phyloP scores from a whole-genome alignment of 1,139 yeast species.

The Yamadazyma jaroonii region DNA sequence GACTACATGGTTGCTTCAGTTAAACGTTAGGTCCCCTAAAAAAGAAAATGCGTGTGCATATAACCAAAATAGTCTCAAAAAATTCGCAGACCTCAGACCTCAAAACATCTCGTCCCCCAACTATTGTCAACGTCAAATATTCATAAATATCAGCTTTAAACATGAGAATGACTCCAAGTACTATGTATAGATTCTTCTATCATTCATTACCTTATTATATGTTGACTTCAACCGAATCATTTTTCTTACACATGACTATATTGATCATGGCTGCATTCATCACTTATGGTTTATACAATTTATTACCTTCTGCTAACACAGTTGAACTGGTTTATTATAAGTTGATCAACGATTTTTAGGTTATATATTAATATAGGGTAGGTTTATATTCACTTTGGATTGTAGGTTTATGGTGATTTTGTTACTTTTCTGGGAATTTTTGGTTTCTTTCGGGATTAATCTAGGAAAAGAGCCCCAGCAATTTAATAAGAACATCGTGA shows the following conservation, averaged over 20 bases:
- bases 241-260: conserved; percentile 7
- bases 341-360: neutral
- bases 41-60: too few relatives aligned
- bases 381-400: too few relatives aligned
- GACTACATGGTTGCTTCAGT: too few relatives aligned
- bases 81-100: too few relatives aligned
- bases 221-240: conserved; percentile 33
- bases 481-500: too few relatives aligned
- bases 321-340: conserved; percentile 2
- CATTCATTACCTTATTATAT: conserved; percentile 37
- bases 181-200: conserved; percentile 27
- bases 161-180: conserved; percentile 8
- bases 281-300: conserved; percentile 6
- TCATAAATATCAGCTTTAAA: too few relatives aligned
- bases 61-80: too few relatives aligned
- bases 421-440: neutral
- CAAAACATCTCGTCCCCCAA: neutral
- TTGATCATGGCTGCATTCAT: conserved; percentile 4
- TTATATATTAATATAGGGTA: neutral
- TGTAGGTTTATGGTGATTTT: too few relatives aligned
- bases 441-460: too few relatives aligned
- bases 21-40: too few relatives aligned
- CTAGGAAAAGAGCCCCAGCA: too few relatives aligned
- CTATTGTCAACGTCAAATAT: neutral
- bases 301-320: conserved; percentile 3